Base-by-base conservation (phyloP, 2,329 filamentous ascomycete species). In the Ceratocystiopsis sp. region DNA sequence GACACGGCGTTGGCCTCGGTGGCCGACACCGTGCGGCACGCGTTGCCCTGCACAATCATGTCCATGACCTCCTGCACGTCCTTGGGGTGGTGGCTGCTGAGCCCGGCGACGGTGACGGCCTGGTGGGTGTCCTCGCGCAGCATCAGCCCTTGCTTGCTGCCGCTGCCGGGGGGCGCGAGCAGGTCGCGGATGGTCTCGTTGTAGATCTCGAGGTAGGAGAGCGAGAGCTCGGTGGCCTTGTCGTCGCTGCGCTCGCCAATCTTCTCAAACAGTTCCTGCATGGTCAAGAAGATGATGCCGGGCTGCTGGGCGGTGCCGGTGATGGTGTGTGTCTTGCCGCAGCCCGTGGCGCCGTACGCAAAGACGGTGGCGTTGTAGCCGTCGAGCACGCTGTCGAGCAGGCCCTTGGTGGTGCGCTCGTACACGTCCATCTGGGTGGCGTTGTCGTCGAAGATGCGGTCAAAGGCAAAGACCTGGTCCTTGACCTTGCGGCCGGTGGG, bases 331-430 rank as follows among this genome's bases (percentile, higher is more conserved):
- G 91, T 98, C 66, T 98, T 98, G 61, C 91, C 91, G 61, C 91
- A 98, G 35, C 91, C 91, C 1, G 91, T 98, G 35, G 91, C 91
- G 52, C 91, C 91, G 60, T 98, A 98, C 41, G 91, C 91, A 59
- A 98, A 98, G 5, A 98, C 91, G 0, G 91, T 98, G 40, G 91
- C 91, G 67, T 98, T 98, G 69, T 95, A 98, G 51, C 91, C 91
- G 52, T 98, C 87, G 46, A 98, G 69, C 15, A 98, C 87, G 57
- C 81, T 95, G 59, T 96, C 89, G 48, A 98, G 73, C n/a, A 98
- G 73, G 44, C 67, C 75, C 59, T 80, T 83, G 2, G 89, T 94
- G 0, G 91, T 96, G 14, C 84, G 73, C 60, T 96, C 91, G 67
- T 96, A 98, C 1, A 98, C 84, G 56, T 98, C 91, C 46, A 75